Evolutionary conservation across 805 yeast species (phyloP), one percentile per base, ranked within the genome.

Genomic region (Yarrowia sp.): DNA sequence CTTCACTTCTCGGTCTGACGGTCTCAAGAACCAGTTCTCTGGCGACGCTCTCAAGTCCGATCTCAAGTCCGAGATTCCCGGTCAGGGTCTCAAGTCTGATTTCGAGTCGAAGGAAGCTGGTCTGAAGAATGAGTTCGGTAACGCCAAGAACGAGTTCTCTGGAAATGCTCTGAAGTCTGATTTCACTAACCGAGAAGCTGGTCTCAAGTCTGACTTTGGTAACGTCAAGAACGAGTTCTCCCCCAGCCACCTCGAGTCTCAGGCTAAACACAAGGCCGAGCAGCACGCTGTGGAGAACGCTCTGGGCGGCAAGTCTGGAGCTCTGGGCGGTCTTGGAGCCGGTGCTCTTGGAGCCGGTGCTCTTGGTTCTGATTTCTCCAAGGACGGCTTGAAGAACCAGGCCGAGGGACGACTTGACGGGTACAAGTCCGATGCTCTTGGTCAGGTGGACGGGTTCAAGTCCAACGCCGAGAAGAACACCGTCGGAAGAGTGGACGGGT

Each of bases 311-410:
- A 22, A 22, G 13, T 22, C 28, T 22, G 28, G 28, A 3, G 28
- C 28, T 22, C 28, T 22, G 28, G 50, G 9, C 3, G 5, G 11
- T 1, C 33, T 15, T 1, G 48, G 48, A 28, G 48, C 33, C 18
- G 18, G 18, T 10, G 51, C 38, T 47, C 53, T 47, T 15, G 55
- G 55, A 4, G 55, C 55, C 11, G 55, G 55, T 6, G 55, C 55
- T 7, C 44, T 41, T 22, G 47, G 47, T 15, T 11, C 44, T 17
- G 47, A 32, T 11, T 13, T 44, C 6, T 28, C 36, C 48, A 44
- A 44, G 35, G 48, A 44, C 17, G 35, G 35, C 2, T 33, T 44
- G 3, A 10, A 17, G n/a, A 28, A 44, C 35, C 33, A 44, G 48
- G 48, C 48, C 10, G 17, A 28, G 33, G 48, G 48, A 1, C 42